Evolutionary conservation across 495 filamentous ascomycete species (phyloP), one percentile per base, ranked within the genome.

Genomic region (Neurospora africana): DNA sequence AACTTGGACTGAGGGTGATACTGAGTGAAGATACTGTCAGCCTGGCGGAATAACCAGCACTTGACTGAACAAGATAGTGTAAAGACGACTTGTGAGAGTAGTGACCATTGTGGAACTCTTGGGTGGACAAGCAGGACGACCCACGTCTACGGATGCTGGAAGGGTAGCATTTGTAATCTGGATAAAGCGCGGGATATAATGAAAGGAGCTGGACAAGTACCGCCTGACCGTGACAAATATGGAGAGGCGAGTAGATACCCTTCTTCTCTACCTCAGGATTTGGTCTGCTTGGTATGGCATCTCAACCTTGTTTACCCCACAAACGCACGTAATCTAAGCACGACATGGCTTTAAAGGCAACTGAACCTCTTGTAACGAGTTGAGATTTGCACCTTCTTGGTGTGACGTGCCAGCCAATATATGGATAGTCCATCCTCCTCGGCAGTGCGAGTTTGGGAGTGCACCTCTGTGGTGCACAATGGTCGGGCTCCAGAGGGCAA

Each of bases 301-400:
- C 33, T 33, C 53, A 65, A 33, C 53, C 15, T 33, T 65, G 7
- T 33, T 65, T 79, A 77, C 79, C 79, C 80, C 78, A 80, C 79
- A 81, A 80, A 80, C 72, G 79, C 77, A 81, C 37, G 80, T 74
- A 80, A 81, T 78, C 71, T 81, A 71, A 23, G 73, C 68, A 33
- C 69, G 74, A 74, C 77, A 71, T 76, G 27, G 53, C 53, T 65
- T 33, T 71, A 69, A 69, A 36, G 21, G 58, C 69, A 72, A 71
- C 71, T 71, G 19, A 65, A 71, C 40, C 15, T 71, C 69, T 71
- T 58, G 23, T 71, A 30, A 68, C n/a, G 43, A 71, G 33, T 65
- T 33, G 8, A 68, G 41, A 68, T 58, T 21, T 35, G 21, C 30
- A 33, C 69, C 53, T 65, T 65, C 53, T 33, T 35, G 27, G 27